Conservation (phyloP, 805 yeast species). For the Saturnispora sekii region DNA sequence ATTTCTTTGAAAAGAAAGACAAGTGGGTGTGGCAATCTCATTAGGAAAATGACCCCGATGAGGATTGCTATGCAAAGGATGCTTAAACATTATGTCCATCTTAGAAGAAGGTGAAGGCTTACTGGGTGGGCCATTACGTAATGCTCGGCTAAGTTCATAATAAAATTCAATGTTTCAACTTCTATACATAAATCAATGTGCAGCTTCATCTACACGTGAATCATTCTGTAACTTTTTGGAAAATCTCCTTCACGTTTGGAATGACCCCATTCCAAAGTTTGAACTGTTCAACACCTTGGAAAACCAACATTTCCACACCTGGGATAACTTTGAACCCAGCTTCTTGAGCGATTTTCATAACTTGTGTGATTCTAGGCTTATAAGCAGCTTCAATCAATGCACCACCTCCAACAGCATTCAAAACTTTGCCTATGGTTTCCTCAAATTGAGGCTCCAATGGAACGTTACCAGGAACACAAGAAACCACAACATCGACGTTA, state of each 20-base stretch:
- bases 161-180: no score
- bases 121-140: no score
- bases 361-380: constrained; percentile 78
- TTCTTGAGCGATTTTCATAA: constrained; percentile 66
- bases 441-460: constrained; percentile 50
- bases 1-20: no score
- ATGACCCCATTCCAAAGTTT: constrained; percentile 57
- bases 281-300: constrained; percentile 90
- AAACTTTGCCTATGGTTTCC: constrained; percentile 36
- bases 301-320: constrained; percentile 86
- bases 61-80: no score
- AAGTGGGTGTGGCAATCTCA: no score
- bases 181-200: no score
- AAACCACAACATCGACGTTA: constrained; percentile 16
- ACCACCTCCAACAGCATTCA: constrained; percentile 33
- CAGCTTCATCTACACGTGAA: not conserved
- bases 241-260: constrained; percentile 56
- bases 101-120: no score
- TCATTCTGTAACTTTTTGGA: constrained; percentile 41
- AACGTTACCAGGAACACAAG: constrained; percentile 73
- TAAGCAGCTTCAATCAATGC: constrained; percentile 86
- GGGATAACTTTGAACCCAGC: constrained; percentile 58
- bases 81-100: no score
- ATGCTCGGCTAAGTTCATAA: no score
- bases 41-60: no score